These are phyloP conservation scores for Letharia lupina DNA, from an alignment of 495 filamentous ascomycete genomes.

Conservation along the genomic window DNA sequence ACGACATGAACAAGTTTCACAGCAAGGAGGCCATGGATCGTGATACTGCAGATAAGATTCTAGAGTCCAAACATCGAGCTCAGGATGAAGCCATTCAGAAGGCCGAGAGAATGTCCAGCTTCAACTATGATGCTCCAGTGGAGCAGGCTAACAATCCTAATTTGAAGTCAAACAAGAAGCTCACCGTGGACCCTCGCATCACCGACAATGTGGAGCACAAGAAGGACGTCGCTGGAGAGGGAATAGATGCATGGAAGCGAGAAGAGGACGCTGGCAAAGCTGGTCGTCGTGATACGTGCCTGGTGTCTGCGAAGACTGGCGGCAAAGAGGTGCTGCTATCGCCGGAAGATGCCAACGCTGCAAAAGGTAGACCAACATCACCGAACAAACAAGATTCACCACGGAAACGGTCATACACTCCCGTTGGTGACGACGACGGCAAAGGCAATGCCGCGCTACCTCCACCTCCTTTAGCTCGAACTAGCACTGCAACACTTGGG, in stretches of 20 bases:
- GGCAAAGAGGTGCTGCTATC: conserved; percentile 58
- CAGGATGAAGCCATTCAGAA: conserved; percentile 55
- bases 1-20: conserved; percentile 48
- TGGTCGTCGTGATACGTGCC: conserved; percentile 57
- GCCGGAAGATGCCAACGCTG: conserved; percentile 12
- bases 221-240: conserved; percentile 69
- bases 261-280: conserved; percentile 47
- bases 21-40: conserved; percentile 31
- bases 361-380: conserved; percentile 36
- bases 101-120: conserved; percentile 58
- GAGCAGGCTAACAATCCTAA: conserved; percentile 56
- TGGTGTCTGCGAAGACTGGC: conserved; percentile 37
- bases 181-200: conserved; percentile 55
- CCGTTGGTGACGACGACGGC: conserved; percentile 30
- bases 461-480: conserved; percentile 38
- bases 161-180: conserved; percentile 49
- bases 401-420: conserved; percentile 27
- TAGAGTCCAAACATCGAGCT: conserved; percentile 48
- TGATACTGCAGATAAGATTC: conserved; percentile 42
- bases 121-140: conserved; percentile 78
- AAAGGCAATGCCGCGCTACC: conserved; percentile 44
- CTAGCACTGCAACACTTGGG: conserved; percentile 48
- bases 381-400: conserved; percentile 54
- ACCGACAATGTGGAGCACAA: conserved; percentile 56
- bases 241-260: conserved; percentile 58